Conservation (phyloP, 352 stramenopile genomes). For the Phytophthora podocarpi region DNA sequence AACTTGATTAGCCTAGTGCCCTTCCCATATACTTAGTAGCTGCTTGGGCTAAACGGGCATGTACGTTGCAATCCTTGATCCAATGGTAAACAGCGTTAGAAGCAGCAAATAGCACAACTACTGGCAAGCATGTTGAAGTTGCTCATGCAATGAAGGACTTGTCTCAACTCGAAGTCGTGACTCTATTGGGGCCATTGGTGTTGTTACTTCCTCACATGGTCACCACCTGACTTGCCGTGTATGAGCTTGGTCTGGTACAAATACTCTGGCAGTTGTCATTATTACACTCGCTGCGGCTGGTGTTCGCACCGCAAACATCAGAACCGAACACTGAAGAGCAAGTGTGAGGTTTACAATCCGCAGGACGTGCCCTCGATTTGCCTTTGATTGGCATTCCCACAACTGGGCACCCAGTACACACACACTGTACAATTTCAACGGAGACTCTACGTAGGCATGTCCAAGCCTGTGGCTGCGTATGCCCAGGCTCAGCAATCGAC, state of each 20-base stretch:
- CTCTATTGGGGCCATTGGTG: not conserved
- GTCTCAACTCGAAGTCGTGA: slow-evolving; percentile 12
- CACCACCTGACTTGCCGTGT: slow-evolving; percentile 1
- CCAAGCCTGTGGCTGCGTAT: slow-evolving; percentile 6
- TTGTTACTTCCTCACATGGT: slow-evolving; percentile 15
- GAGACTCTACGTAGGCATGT: slow-evolving; percentile 6
- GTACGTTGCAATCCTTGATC: no score
- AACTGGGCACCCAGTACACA: slow-evolving; percentile 22
- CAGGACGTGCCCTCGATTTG: slow-evolving; percentile 27
- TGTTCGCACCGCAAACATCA: no score
- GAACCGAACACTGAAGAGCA: slow-evolving; percentile 24
- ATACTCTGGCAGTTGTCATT: no score
- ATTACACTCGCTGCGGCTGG: no score
- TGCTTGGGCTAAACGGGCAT: no score
- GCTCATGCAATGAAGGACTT: slow-evolving; percentile 3
- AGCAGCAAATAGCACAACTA: no score
- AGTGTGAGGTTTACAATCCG: slow-evolving; percentile 22
- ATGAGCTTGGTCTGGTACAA: no score
- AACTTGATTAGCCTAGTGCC: no score
- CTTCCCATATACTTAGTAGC: no score
- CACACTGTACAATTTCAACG: no score
- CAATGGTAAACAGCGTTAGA: no score
- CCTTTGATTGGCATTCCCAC: slow-evolving; percentile 24
- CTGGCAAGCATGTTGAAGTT: slow-evolving; percentile 21
- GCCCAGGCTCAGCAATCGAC: not conserved